These are phyloP conservation scores for Pseudopediastrum boryanum DNA, from an alignment of 139 green algal genomes.

Conservation along the genomic window DNA sequence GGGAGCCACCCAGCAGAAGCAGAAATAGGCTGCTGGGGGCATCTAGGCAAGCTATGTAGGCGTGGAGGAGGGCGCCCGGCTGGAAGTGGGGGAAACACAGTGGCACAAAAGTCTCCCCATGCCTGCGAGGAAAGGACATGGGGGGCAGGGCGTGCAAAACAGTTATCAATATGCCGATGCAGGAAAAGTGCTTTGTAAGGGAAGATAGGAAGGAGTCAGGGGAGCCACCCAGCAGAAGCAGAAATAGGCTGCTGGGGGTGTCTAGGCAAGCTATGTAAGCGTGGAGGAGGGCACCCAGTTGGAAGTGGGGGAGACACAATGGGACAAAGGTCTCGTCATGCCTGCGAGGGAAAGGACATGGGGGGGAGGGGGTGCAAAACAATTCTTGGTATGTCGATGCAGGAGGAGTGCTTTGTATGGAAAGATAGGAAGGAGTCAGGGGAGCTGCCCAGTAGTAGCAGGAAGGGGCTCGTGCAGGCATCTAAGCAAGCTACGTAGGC, in stretches of 20 bases:
- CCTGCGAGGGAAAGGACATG: too few species aligned
- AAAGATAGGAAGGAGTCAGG: slow-evolving; percentile 44
- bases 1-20: slow-evolving; percentile 58
- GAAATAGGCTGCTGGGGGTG: slow-evolving; percentile 44
- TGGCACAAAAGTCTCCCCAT: slow-evolving; percentile 65
- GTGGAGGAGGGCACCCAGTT: slow-evolving; percentile 80
- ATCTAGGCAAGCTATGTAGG: slow-evolving; percentile 76
- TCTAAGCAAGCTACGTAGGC: slow-evolving; percentile 79
- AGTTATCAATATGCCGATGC: too few species aligned
- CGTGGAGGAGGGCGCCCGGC: slow-evolving; percentile 79
- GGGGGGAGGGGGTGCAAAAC: too few species aligned
- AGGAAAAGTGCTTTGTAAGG: background rate
- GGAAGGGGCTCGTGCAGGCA: slow-evolving; percentile 44
- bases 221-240: slow-evolving; percentile 63
- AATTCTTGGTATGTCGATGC: too few species aligned
- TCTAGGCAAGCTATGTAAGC: slow-evolving; percentile 79
- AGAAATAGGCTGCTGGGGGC: slow-evolving; percentile 51
- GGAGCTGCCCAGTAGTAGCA: slow-evolving; percentile 62
- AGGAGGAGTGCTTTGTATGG: background rate
- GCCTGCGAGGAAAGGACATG: too few species aligned
- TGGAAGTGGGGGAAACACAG: slow-evolving; percentile 87
- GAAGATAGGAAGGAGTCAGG: slow-evolving; percentile 45
- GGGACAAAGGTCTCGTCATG: slow-evolving; percentile 67
- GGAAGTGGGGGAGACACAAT: slow-evolving; percentile 84
- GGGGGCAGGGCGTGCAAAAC: too few species aligned